These are phyloP conservation scores for Croton laevigatus DNA, from an alignment of 441 rosid genomes.

Conservation along the genomic window DNA sequence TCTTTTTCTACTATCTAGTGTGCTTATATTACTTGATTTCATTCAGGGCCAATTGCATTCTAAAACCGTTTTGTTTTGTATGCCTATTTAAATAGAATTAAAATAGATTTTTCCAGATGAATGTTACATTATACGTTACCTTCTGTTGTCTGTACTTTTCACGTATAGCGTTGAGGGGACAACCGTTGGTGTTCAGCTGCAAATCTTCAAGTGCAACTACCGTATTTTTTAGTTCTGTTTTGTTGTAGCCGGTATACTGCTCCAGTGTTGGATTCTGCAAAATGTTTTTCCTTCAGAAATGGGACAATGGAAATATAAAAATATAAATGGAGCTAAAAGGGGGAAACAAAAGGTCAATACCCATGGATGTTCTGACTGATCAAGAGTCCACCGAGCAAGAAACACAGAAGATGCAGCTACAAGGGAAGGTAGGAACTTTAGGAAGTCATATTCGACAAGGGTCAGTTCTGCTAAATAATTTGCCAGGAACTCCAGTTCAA, in stretches of 20 bases:
- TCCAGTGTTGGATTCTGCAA: constrained; percentile 80
- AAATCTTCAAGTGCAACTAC: constrained; percentile 75
- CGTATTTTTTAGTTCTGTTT: constrained; percentile 51
- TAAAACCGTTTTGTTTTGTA: background rate
- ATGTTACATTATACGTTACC: too few species aligned
- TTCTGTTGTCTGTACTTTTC: constrained; percentile 71
- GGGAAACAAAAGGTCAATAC: constrained; percentile 34
- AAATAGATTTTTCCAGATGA: too few species aligned
- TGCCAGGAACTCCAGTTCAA: constrained; percentile 68
- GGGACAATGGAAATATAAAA: background rate
- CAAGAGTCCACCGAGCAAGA: constrained; percentile 77
- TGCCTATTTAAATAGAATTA: too few species aligned
- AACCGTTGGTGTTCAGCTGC: constrained; percentile 61
- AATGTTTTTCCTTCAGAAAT: too few species aligned
- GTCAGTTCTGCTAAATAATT: constrained; percentile 76
- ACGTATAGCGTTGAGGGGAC: constrained; percentile 60
- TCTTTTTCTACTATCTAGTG: background rate
- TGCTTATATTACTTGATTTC: background rate
- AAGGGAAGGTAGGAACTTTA: constrained; percentile 66
- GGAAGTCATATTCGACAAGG: constrained; percentile 66
- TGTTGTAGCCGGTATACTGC: constrained; percentile 67
- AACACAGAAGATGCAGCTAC: constrained; percentile 81
- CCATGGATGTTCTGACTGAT: constrained; percentile 76
- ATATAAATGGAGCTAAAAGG: background rate
- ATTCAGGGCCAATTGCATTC: background rate